Evolutionary conservation across 345 rosid genomes (phyloP).

Genomic region (Citrus mangshanensis): DNA sequence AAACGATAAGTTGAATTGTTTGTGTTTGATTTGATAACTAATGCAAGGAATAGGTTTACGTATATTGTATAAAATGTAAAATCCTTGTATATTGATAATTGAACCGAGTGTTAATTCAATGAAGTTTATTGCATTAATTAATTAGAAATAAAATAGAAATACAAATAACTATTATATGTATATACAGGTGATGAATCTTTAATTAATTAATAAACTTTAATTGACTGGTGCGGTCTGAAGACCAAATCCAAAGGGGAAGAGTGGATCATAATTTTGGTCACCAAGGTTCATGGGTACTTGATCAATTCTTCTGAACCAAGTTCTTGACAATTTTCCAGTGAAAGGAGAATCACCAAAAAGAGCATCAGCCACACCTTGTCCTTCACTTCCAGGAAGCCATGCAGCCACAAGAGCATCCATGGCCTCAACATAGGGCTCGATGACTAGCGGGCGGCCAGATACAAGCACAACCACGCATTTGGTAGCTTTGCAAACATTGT

Average conservation of each 20-base stretch:
- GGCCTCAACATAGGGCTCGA: constrained; percentile 26
- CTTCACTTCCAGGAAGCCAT: constrained; percentile 60
- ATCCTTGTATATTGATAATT: no score
- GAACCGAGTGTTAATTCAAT: no score
- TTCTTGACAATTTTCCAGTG: constrained; percentile 46
- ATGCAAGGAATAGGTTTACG: no score
- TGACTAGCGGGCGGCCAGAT: constrained; percentile 45
- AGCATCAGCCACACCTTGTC: constrained; percentile 52
- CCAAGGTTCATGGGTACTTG: constrained; percentile 71
- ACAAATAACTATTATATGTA: not conserved
- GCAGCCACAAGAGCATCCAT: constrained; percentile 47
- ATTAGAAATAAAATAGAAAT: not conserved
- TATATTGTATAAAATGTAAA: no score
- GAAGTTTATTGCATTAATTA: no score
- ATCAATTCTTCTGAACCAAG: constrained; percentile 63
- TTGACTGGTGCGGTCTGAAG: constrained; percentile 23
- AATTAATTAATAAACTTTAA: not conserved
- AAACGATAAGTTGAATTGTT: no score
- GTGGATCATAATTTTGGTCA: constrained; percentile 54
- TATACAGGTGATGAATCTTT: no score
- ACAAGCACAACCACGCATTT: constrained; percentile 39
- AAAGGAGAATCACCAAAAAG: constrained; percentile 48
- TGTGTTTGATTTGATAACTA: no score
- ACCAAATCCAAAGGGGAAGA: constrained; percentile 63
- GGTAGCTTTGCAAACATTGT: constrained; percentile 35